Base-by-base conservation (phyloP, 805 yeast genomes). In the Cyberlindnera euphorbiae region DNA sequence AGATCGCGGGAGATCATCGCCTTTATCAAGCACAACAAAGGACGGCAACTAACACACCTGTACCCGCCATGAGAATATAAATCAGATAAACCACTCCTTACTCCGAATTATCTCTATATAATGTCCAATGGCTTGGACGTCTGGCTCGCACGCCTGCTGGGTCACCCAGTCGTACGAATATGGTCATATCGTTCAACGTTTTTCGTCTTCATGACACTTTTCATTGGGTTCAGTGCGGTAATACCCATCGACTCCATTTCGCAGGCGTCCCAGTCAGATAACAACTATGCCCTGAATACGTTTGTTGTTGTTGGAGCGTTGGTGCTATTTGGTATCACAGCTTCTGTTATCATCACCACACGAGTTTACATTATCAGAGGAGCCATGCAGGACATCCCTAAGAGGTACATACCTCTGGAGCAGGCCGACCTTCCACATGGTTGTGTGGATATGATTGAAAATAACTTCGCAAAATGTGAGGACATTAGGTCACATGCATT, bases 161-260 rank as follows among this genome's bases (percentile, higher is more conserved):
- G 44, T 8, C 33, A 40, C n/a, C 38, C 44, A 3, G 35, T 27
- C 12, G 37, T 46, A 14, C 45, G 44, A 27, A 38, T 49, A 39
- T 73, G 76, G 76, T 51, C 67, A 11, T 73, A 73, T 38, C 65
- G 71, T 11, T 53, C 65, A 16, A 66, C 76, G 15, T 58, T 68
- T 33, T 51, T 65, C 19, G 48, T 74, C 9, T 55, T 71, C 18
- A 42, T 69, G 34, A 41, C 62, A 3, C 45, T 68, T 1, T 63
- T 72, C 36, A 48, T 82, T 15, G 85, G 79, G 0, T 73, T 88
- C 37, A 64, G 79, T 18, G 65, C 84, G 2, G 83, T 82, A 8
- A 65, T 90, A 1, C 95, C 95, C 0, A 73, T 87, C 12, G 97
- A 90, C 58, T 77, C 87, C 21, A 77, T 88, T 41, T 67, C 69